Evolutionary conservation across 352 stramenopile species (phyloP).

Genomic region (Phytophthora constricta): DNA sequence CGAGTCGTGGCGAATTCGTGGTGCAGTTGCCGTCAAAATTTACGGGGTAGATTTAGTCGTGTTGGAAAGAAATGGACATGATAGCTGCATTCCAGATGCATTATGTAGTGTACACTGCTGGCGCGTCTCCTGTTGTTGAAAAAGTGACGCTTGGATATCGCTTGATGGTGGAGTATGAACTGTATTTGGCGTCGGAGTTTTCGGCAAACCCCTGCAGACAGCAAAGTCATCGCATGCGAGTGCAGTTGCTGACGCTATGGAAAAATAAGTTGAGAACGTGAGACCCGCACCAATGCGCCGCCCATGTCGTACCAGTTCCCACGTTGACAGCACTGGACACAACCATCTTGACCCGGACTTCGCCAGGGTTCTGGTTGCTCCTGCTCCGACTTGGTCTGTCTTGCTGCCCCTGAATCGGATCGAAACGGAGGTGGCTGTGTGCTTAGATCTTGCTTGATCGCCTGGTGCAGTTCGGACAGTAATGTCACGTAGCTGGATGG

Average conservation of each 20-base stretch:
- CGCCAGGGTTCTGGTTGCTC: not conserved
- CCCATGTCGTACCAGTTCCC: too few species aligned
- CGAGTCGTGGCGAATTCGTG: conserved; percentile 2
- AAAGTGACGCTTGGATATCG: not conserved
- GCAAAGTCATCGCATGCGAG: not conserved
- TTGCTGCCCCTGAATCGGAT: not conserved
- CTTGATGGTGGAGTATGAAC: not conserved
- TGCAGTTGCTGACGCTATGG: not conserved
- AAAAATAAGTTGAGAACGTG: not conserved
- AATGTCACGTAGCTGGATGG: not conserved
- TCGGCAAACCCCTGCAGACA: not conserved
- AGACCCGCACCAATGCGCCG: too few species aligned
- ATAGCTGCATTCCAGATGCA: not conserved
- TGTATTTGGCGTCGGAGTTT: not conserved
- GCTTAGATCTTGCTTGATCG: not conserved
- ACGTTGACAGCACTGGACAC: too few species aligned
- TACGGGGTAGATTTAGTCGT: not conserved
- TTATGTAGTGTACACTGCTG: conserved; percentile 3
- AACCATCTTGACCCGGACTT: too few species aligned
- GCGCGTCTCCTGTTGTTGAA: not conserved
- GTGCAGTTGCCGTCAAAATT: conserved; percentile 1
- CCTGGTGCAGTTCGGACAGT: not conserved
- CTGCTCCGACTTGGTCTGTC: not conserved
- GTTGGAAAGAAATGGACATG: not conserved
- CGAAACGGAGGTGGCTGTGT: not conserved